These are phyloP conservation scores for Fusarium keratoplasticum DNA, from an alignment of 2,329 filamentous ascomycete species.

Conservation along the genomic window DNA sequence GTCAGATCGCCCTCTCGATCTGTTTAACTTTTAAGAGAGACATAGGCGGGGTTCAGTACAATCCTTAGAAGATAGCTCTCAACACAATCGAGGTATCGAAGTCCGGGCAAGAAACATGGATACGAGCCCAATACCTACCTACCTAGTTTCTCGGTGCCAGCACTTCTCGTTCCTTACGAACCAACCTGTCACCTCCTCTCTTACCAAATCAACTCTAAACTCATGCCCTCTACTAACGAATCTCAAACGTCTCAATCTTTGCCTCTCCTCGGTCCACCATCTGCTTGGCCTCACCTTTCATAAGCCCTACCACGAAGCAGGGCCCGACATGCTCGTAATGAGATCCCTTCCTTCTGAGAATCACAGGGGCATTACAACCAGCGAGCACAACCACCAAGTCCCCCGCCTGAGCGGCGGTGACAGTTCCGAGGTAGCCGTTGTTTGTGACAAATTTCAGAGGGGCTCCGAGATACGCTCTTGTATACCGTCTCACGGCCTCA, in stretches of 20 bases:
- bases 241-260: not conserved
- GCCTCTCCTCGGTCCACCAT: not conserved
- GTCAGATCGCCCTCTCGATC: no score
- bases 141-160: not conserved
- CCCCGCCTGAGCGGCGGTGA: not conserved
- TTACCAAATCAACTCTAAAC: not conserved
- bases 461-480: accelerated
- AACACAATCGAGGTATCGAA: not conserved
- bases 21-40: no score
- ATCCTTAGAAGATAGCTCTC: no score
- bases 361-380: not conserved
- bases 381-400: not conserved
- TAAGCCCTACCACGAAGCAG: not conserved
- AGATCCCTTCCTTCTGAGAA: not conserved
- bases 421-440: not conserved
- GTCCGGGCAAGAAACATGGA: not conserved
- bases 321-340: not conserved
- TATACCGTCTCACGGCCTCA: accelerated
- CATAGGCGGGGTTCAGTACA: no score
- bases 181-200: not conserved
- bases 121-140: not conserved
- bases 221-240: not conserved
- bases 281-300: not conserved
- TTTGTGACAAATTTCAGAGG: not conserved
- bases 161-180: not conserved